phyloP scores from a whole-genome alignment of 371 early-diverging fungal genomes.

The Parasitella parasitica region DNA sequence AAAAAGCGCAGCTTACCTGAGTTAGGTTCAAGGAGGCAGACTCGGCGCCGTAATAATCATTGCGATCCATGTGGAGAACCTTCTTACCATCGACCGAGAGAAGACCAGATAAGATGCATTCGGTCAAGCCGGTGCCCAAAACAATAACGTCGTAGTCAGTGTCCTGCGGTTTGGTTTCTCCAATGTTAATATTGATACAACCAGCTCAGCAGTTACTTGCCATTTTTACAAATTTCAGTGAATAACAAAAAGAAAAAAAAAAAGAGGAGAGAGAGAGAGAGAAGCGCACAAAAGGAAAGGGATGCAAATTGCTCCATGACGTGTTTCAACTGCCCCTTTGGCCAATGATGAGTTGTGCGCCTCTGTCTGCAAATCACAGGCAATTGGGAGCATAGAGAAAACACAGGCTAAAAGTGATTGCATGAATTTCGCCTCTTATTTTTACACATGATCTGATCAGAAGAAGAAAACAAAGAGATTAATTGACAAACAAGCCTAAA shows the following conservation, averaged over 20 bases:
- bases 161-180: conserved; percentile 60
- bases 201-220: no score
- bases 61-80: conserved; percentile 98
- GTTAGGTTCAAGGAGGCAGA: conserved; percentile 92
- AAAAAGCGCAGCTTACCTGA: conserved; percentile 65
- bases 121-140: conserved; percentile 99
- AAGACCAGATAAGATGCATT: conserved; percentile 97
- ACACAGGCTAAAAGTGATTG: background rate
- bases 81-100: conserved; percentile 98
- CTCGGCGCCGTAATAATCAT: conserved; percentile 98
- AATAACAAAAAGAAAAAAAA: background rate
- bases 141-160: conserved; percentile 95
- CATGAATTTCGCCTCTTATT: background rate
- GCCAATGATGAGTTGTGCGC: background rate
- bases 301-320: conserved; percentile 1
- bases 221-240: no score
- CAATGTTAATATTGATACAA: no score
- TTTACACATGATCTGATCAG: background rate
- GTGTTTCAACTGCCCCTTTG: background rate
- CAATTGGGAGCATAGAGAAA: background rate
- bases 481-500: no score
- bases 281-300: background rate
- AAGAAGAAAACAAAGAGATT: background rate
- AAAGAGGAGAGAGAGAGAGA: background rate
- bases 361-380: background rate